Base-by-base conservation (phyloP, 2,329 filamentous ascomycete species). In the Neurospora crassa region DNA sequence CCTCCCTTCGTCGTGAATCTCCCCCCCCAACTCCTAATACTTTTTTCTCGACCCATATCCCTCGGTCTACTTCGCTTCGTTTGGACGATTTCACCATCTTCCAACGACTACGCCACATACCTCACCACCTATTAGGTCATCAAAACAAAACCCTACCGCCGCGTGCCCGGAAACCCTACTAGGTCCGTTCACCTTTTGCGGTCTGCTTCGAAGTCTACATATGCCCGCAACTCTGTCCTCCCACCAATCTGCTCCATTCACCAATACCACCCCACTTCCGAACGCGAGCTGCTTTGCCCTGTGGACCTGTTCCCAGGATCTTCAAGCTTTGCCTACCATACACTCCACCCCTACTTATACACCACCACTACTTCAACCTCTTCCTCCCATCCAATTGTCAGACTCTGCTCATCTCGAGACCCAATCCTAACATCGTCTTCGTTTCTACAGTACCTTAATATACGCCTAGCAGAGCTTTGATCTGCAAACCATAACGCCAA, bases 1-100 rank as follows among this genome's bases (percentile, higher is more conserved):
- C 79, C 79, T 78, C 81, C 78, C 80, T 82, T 81, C 79, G 79
- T 82, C 83, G 84, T 86, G 84, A 81, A 83, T 84, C 83, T 77
- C 75, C 67, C 72, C 53, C 34, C 53, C 34, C 53, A 63, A 63
- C 53, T 63, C 53, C 29, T 63, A 63, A 63, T 63, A 63, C 47
- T 63, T 63, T 73, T 72, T 53, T 70, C 70, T 73, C 74, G 73
- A 74, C 72, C 74, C 75, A 74, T 69, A 72, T 69, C 74, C 73
- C 72, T 71, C 72, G 71, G 70, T 71, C 73, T 72, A 68, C 71
- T 71, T 73, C 70, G 68, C 67, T 67, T 73, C 69, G 67, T 72
- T 69, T 74, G 75, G 74, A 73, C 74, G 74, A 74, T 70, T 73
- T 70, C 70, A 67, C 68, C 67, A 63, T 70, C 71, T 68, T 70